These are phyloP conservation scores for Coccinonectria pachysandricola DNA, from an alignment of 2,329 filamentous ascomycete species.

Conservation along the genomic window DNA sequence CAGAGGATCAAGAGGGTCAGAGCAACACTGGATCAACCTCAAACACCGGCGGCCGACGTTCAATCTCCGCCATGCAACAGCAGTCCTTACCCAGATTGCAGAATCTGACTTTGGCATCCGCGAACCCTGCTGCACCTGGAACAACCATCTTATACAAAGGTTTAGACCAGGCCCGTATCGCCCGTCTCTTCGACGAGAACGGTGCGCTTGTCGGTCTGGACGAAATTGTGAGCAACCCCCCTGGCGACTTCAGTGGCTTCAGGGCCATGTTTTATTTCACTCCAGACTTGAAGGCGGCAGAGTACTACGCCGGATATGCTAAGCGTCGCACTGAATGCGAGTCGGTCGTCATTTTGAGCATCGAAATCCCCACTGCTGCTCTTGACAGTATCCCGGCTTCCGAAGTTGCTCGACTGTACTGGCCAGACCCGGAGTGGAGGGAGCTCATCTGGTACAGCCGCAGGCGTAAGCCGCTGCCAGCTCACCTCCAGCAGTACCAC, in stretches of 20 bases:
- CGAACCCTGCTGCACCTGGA: not conserved
- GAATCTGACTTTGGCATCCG: not conserved
- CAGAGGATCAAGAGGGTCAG: too few species aligned
- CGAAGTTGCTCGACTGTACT: constrained; percentile 3
- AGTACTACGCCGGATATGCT: constrained; percentile 8
- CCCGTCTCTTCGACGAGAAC: constrained; percentile 3
- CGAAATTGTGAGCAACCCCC: constrained; percentile 1
- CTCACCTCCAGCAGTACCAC: constrained; percentile 3
- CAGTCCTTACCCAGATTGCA: not conserved
- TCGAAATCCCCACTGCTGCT: constrained; percentile 5
- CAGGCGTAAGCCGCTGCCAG: not conserved
- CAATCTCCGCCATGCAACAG: constrained; percentile 1
- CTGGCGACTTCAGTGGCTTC: constrained; percentile 4
- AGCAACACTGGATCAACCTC: too few species aligned
- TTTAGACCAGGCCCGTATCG: constrained; percentile 4
- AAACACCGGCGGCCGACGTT: not conserved
- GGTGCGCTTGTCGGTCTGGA: constrained; percentile 1
- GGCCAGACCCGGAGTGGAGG: constrained; percentile 8
- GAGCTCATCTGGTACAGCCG: constrained; percentile 6
- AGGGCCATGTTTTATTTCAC: constrained; percentile 6
- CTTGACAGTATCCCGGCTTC: constrained; percentile 3
- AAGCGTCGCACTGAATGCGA: constrained; percentile 7
- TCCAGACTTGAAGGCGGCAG: constrained; percentile 5
- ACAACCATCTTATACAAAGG: constrained; percentile 4
- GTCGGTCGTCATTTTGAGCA: constrained; percentile 6